These are phyloP conservation scores for Fusarium tupiense DNA, from an alignment of 2,329 filamentous ascomycete species.

Conservation along the genomic window DNA sequence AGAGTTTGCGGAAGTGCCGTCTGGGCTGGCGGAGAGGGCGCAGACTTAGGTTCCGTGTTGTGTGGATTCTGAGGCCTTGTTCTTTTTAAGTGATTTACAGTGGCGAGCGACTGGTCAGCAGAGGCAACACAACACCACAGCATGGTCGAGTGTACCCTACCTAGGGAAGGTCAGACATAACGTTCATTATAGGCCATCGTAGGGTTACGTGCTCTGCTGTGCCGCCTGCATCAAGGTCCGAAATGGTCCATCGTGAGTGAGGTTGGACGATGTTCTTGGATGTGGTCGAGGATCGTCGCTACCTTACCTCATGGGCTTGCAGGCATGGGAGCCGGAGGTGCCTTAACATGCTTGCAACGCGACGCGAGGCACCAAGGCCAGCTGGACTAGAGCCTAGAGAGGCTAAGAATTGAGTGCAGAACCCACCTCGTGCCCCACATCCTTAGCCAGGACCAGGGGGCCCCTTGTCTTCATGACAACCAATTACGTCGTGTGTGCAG, in stretches of 20 bases:
- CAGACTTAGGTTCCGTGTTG: background rate
- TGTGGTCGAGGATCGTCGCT: conserved; percentile 28
- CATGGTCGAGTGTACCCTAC: background rate
- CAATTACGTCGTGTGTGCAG: conserved; percentile 17
- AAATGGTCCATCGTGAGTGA: conserved; percentile 23
- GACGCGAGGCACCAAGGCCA: conserved; percentile 37
- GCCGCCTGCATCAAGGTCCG: conserved; percentile 26
- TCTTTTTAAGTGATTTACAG: background rate
- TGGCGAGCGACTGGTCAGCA: conserved; percentile 18
- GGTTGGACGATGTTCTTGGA: conserved; percentile 24
- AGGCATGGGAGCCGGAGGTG: conserved; percentile 15
- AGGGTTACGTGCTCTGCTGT: conserved; percentile 22
- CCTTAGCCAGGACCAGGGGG: conserved; percentile 1
- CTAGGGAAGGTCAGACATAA: background rate
- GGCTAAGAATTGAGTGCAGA: conserved; percentile 3
- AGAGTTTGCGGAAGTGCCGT: conserved; percentile 13
- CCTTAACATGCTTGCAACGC: conserved; percentile 22
- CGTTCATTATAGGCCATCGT: background rate
- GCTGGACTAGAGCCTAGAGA: conserved; percentile 16
- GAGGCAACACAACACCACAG: background rate
- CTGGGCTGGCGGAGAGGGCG: conserved; percentile 8
- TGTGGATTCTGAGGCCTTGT: background rate
- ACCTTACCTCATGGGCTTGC: background rate
- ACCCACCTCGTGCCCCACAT: conserved; percentile 16
- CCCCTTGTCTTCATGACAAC: background rate